Conservation (phyloP, 352 stramenopile species). For the Hyaloperonospora arabidopsidis region DNA sequence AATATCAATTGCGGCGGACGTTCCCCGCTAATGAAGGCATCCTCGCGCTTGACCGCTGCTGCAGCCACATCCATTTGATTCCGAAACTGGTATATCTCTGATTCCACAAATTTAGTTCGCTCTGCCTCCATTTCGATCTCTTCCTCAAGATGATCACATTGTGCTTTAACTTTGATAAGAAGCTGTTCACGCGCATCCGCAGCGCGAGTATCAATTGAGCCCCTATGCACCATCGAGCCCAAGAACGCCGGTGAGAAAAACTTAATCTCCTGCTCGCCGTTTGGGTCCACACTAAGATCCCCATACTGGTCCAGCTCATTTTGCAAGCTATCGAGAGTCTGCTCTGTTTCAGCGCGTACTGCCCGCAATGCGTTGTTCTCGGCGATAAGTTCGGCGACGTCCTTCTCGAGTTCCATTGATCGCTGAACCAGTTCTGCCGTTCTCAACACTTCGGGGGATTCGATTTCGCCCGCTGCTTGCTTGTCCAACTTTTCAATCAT, state of each 20-base stretch:
- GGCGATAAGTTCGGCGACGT: slow-evolving; percentile 60
- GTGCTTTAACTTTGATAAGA: slow-evolving; percentile 47
- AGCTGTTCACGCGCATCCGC: slow-evolving; percentile 53
- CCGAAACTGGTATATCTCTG: slow-evolving; percentile 58
- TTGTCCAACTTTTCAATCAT: slow-evolving; percentile 56
- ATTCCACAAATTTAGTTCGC: slow-evolving; percentile 42
- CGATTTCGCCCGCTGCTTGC: slow-evolving; percentile 46
- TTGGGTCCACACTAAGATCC: slow-evolving; percentile 43
- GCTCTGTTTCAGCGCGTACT: slow-evolving; percentile 42
- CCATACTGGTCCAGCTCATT: slow-evolving; percentile 58
- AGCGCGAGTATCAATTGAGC: slow-evolving; percentile 53
- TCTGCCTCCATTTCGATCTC: slow-evolving; percentile 59
- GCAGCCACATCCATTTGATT: slow-evolving; percentile 58
- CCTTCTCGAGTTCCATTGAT: slow-evolving; percentile 53
- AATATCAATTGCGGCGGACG: slow-evolving; percentile 72
- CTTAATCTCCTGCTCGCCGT: slow-evolving; percentile 41
- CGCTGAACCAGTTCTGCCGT: slow-evolving; percentile 45
- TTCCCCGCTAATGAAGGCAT: slow-evolving; percentile 74
- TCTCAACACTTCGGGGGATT: slow-evolving; percentile 56
- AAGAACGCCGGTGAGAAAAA: slow-evolving; percentile 68
- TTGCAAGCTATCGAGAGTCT: slow-evolving; percentile 47
- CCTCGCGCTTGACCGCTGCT: slow-evolving; percentile 56
- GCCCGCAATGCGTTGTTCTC: slow-evolving; percentile 63
- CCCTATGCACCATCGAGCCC: slow-evolving; percentile 45
- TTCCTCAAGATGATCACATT: slow-evolving; percentile 43